Base-by-base conservation (phyloP, 1,284 basidiomycete species). In the Ganoderma sinense region DNA sequence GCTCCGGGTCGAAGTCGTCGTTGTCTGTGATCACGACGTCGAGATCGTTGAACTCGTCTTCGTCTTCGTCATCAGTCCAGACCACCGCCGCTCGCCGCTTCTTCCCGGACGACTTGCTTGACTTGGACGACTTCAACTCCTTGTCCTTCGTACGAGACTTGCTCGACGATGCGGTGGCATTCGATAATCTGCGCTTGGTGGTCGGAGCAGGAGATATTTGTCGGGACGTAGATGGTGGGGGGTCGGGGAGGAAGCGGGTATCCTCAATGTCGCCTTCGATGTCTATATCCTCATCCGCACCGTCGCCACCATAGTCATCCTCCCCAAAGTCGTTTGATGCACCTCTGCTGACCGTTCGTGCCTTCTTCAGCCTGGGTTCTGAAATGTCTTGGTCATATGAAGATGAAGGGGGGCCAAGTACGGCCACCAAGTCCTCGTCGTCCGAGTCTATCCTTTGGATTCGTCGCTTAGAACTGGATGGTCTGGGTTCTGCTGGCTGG, bases 21-120 rank as follows among this genome's bases (percentile, higher is more conserved):
- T 74, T 73, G 48, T 77, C 74, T 20, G 73, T 68, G 18, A 67
- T 51, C 14, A 70, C 63, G 14, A 67, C 69, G 23, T 66, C 69
- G 1, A 65, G 69, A 20, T 73, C 71, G 23, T 69, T 62, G 56
- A 70, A 72, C 36, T 73, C 71, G 18, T 71, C 67, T 14, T 71
- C 67, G 41, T 76, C 75, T 36, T 75, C 73, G 64, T 78, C 76
- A 64, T 78, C 76, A 7, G 77, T 73, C 71, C 72, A 75, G 4
- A 76, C 75, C 33, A 77, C 72, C 29, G 67, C 62, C 20, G 67
- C 62, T 20, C 71, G 69, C 64, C 67, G 69, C 45, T 67, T 70
- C 66, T 74, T 74, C 48, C 60, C 55, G n/a, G 70, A 62, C 14
- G 70, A 58, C 65, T 72, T 75, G 71, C 62, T 64, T 7, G 66